phyloP scores from a whole-genome alignment of 2,329 filamentous ascomycete species.

The Aspergillus calidoustus region DNA sequence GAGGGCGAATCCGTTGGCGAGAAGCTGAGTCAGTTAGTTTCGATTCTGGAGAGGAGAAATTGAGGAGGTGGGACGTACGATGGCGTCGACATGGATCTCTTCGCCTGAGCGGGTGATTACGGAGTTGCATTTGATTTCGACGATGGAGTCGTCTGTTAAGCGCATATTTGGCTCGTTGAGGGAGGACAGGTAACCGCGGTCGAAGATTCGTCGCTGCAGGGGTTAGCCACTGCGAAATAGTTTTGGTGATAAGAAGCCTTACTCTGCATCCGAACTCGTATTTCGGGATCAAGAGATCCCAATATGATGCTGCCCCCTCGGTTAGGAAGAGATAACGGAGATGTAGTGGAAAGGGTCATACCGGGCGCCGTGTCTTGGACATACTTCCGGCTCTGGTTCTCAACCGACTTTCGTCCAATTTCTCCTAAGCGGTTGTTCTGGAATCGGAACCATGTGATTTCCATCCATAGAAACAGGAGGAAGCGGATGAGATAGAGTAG shows the following conservation, averaged over 20 bases:
- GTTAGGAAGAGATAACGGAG: background rate
- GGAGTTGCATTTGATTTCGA: background rate
- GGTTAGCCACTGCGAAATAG: background rate
- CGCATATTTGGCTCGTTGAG: constrained; percentile 3
- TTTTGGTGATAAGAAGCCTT: background rate
- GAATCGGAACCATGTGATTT: constrained; percentile 13
- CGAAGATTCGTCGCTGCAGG: constrained; percentile 21
- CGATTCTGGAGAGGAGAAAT: background rate
- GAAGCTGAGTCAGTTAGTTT: constrained; percentile 8
- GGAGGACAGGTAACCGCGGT: constrained; percentile 13
- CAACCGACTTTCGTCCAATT: constrained; percentile 5
- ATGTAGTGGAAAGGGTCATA: background rate
- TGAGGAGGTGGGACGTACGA: constrained; percentile 4
- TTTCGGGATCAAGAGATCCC: constrained; percentile 24
- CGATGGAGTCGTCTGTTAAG: constrained; percentile 16
- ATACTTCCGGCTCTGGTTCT: constrained; percentile 2
- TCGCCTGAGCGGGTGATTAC: constrained; percentile 8
- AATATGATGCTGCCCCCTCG: constrained; percentile 20
- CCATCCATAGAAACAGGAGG: constrained; percentile 9
- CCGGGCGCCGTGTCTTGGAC: constrained; percentile 2
- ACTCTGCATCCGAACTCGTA: constrained; percentile 31
- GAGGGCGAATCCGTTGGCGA: constrained; percentile 28
- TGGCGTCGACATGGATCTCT: constrained; percentile 14
- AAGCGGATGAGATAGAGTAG: constrained; percentile 7
- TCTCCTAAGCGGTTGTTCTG: constrained; percentile 10